Conservation (phyloP, 108 stramenopile species). For the Nitzschia sp. region DNA sequence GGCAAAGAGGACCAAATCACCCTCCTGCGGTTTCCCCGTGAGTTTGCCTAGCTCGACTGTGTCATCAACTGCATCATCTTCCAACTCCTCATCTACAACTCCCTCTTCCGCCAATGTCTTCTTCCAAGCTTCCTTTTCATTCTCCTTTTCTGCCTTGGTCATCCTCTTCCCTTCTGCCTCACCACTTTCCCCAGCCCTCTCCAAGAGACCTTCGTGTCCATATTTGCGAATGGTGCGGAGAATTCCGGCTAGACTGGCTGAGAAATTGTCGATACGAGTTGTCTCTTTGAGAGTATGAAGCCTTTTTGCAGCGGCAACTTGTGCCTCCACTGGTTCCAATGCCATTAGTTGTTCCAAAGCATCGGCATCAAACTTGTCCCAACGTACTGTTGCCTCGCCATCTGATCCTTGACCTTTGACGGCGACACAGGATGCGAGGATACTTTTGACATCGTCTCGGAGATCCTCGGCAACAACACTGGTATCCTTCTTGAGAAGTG, state of each 20-base stretch:
- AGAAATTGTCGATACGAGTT: constrained; percentile 75
- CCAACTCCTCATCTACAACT: constrained; percentile 54
- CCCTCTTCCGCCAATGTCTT: constrained; percentile 80
- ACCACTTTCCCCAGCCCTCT: constrained; percentile 6
- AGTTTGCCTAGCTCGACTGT: constrained; percentile 72
- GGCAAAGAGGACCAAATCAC: constrained; percentile 85
- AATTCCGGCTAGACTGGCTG: constrained; percentile 83
- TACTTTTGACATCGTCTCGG: constrained; percentile 44
- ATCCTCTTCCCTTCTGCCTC: constrained; percentile 43
- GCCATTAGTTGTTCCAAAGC: constrained; percentile 67
- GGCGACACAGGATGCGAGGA: constrained; percentile 64
- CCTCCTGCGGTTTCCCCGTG: constrained; percentile 77
- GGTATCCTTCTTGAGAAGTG: constrained; percentile 70
- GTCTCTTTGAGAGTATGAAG: constrained; percentile 57
- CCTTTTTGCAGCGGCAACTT: constrained; percentile 63
- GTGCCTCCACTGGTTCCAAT: constrained; percentile 53
- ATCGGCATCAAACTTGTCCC: constrained; percentile 87
- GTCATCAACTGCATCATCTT: constrained; percentile 67
- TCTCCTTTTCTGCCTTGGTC: constrained; percentile 74
- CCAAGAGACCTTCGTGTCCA: constrained; percentile 52
- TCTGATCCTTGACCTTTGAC: constrained; percentile 41
- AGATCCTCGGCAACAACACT: constrained; percentile 50
- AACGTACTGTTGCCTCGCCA: constrained; percentile 51
- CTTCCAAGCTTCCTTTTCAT: constrained; percentile 73
- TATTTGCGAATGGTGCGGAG: constrained; percentile 76